Conservation (phyloP, 1,284 basidiomycete genomes). For the Sanghuangporus weigelae region DNA sequence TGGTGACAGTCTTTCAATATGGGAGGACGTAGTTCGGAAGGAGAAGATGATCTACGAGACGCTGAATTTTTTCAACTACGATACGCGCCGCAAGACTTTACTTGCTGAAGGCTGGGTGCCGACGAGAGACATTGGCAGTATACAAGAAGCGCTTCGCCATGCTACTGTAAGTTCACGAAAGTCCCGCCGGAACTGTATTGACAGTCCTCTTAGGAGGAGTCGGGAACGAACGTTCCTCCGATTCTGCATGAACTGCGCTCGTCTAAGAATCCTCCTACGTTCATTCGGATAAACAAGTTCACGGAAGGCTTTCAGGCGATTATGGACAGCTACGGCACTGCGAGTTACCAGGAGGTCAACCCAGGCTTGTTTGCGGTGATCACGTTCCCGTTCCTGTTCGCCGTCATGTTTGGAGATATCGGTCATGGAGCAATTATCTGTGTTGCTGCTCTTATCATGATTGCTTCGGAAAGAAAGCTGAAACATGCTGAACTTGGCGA, state of each 20-base stretch:
- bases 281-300: slow-evolving; percentile 93
- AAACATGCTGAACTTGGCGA: slow-evolving; percentile 77
- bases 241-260: slow-evolving; percentile 91
- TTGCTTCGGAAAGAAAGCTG: slow-evolving; percentile 78
- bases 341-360: slow-evolving; percentile 96
- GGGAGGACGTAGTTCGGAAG: slow-evolving; percentile 92
- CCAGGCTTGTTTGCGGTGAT: slow-evolving; percentile 92
- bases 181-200: neutral
- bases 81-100: slow-evolving; percentile 89
- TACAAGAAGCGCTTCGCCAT: slow-evolving; percentile 86
- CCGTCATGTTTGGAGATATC: slow-evolving; percentile 99
- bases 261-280: slow-evolving; percentile 92
- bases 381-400: slow-evolving; percentile 98
- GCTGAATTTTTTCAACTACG: slow-evolving; percentile 92
- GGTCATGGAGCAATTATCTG: slow-evolving; percentile 91
- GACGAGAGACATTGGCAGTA: slow-evolving; percentile 80
- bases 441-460: slow-evolving; percentile 78
- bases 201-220: slow-evolving; percentile 65
- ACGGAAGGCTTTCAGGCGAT: slow-evolving; percentile 97
- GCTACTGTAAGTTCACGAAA: slow-evolving; percentile 64
- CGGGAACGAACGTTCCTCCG: slow-evolving; percentile 88
- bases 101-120: slow-evolving; percentile 99
- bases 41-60: slow-evolving; percentile 97
- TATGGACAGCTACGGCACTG: slow-evolving; percentile 96
- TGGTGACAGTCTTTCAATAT: slow-evolving; percentile 82